Evolutionary conservation across 177 flowering plant genomes (phyloP), one percentile per base, ranked within the genome.

Genomic region (Vitis hybrid): DNA sequence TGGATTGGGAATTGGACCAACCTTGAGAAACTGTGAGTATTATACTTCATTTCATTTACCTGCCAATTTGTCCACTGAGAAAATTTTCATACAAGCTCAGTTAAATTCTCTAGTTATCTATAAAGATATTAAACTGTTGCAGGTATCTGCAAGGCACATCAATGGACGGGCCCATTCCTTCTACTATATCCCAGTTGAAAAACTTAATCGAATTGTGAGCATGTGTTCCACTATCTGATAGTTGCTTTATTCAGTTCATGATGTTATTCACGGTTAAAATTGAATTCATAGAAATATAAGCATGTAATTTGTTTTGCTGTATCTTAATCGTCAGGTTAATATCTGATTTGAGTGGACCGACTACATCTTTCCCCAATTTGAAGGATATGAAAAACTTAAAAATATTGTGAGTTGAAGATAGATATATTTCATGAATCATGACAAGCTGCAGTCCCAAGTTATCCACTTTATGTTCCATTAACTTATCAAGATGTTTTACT

Each of bases 121-220:
- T 34, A 34, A 34, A 34, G 1, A 34, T 34, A 34, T 34, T 49
- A 64, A 61, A 60, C 2, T 21, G 14, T 71, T 71, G 65, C 87
- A 96, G 98, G 66, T 85, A 89, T 71, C 61, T 91, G 84, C 93
- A 87, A 67, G 98, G 98, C 21, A 88, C 99, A 55, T 77, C 81
- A 2, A 72, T 93, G 91, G 85, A 78, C 64, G 94, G 94, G 7
- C 99, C 98, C 2, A 79, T 93, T 77, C 98, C 99, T 76, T 69
- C 80, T 18, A 76, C 70, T 18, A 80, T 96, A 56, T 84, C 90
- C 11, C 23, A 4, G 56, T 75, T 96, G 80, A 81, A 21, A 73
- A 87, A 85, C 69, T 74, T 96, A 65, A 68, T 23, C 1, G 75
- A 81, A 2, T 68, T 96, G 99, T 93, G 69, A 85, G 94, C 18